Conservation (phyloP, 1,139 yeast genomes). For the Blastobotrys apis region DNA sequence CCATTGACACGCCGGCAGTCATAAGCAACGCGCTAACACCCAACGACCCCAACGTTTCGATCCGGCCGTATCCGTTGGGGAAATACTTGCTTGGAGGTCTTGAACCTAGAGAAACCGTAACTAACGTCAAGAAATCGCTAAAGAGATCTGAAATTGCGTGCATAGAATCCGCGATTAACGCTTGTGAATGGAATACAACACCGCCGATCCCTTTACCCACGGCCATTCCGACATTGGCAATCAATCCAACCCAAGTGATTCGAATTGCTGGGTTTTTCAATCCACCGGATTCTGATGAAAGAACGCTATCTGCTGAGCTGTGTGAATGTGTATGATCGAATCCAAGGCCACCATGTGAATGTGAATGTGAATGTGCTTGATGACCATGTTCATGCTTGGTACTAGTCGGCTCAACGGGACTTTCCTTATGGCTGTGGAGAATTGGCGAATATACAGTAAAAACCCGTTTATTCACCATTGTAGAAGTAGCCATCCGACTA, state of each 20-base stretch:
- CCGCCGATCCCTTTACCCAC: slow-evolving; percentile 86
- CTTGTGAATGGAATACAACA: slow-evolving; percentile 87
- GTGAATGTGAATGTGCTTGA: slow-evolving; percentile 27
- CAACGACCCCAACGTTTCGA: slow-evolving; percentile 87
- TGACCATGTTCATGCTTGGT: slow-evolving; percentile 17
- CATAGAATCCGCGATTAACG: slow-evolving; percentile 87
- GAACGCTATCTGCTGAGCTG: slow-evolving; percentile 28
- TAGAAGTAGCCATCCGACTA: too few species aligned
- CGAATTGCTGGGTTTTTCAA: slow-evolving; percentile 78
- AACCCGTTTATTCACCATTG: too few species aligned
- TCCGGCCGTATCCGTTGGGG: slow-evolving; percentile 89
- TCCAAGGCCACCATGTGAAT: slow-evolving; percentile 23
- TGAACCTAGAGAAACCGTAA: slow-evolving; percentile 77
- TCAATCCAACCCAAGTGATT: slow-evolving; percentile 86
- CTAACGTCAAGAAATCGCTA: slow-evolving; percentile 81
- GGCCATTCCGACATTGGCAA: slow-evolving; percentile 82
- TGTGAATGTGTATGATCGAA: slow-evolving; percentile 31
- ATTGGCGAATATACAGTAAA: not conserved
- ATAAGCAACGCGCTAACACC: slow-evolving; percentile 79
- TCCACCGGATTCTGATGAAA: slow-evolving; percentile 31
- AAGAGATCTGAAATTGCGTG: slow-evolving; percentile 88
- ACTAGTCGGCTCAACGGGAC: slow-evolving; percentile 1
- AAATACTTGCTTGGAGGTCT: slow-evolving; percentile 60
- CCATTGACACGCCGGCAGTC: slow-evolving; percentile 86
- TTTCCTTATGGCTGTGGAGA: not conserved